Evolutionary conservation across 1,284 basidiomycete genomes (phyloP), one percentile per base, ranked within the genome.

Genomic region (Sutorius eximius): DNA sequence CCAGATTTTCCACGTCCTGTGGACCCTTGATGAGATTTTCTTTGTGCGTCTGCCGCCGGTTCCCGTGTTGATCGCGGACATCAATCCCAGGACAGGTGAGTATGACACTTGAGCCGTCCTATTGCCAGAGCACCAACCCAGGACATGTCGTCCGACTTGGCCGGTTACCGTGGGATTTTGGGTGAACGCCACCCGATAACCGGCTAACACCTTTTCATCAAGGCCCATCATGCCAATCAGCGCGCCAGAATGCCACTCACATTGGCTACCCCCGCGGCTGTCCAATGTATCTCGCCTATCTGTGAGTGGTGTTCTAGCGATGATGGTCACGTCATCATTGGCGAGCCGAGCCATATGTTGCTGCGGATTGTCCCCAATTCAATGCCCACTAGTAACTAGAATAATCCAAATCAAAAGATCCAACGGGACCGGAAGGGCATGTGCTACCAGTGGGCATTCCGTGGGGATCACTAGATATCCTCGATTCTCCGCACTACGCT

Each of bases 41-140:
- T 40, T 18, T 40, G 27, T 32, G 20, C 43, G 16, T 24, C 36
- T 32, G 2, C 29, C 6, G 27, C 22, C 47, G 44, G 41, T 62
- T 57, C 60, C 27, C 57, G 18, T 56, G 41, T 47, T 52, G 41
- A 59, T 24, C 12, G 9, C 15, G 24, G 41, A 37, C 32, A 22
- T 18, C 52, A 20, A 13, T 3, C 18, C 12, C 40, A 29, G 33
- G 52, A 55, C 30, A 47, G 45, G 22, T 5, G 22, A 24, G 22
- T 24, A 24, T 24, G 33, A 11, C 16, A 37, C 34, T 37, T 37
- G 3, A 36, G 34, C 34, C 34, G 36, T 12, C 12, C n/a, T 38
- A 38, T 18, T 18, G 37, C 37, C 24, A 27, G 24, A 4, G 24
- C 5, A 27, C 37, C 18, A n/a, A 13, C 10, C 10, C 24, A 27